Conservation (phyloP, 768 basidiomycete genomes). For the Boletales sp. region DNA sequence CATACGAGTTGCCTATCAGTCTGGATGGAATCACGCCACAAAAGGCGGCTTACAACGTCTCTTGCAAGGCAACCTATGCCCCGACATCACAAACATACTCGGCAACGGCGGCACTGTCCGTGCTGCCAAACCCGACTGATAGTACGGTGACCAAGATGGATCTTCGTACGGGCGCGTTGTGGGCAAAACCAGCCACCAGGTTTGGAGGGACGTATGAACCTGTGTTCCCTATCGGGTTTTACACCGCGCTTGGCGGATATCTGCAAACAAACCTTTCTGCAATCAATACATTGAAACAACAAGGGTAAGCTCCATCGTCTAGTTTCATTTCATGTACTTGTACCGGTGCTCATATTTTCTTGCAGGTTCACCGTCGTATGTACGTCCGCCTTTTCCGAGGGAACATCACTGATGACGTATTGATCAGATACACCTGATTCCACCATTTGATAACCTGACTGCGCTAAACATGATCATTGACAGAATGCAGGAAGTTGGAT, state of each 20-base stretch:
- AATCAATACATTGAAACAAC: slow-evolving; percentile 31
- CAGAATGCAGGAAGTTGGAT: slow-evolving; percentile 63
- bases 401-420: background rate
- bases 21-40: slow-evolving; percentile 44
- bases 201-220: slow-evolving; percentile 46
- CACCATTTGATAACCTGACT: slow-evolving; percentile 58
- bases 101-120: slow-evolving; percentile 43
- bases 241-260: slow-evolving; percentile 40
- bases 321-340: background rate
- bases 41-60: slow-evolving; percentile 26
- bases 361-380: slow-evolving; percentile 31
- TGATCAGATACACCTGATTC: slow-evolving; percentile 63
- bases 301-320: slow-evolving; percentile 18
- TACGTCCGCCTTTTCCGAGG: slow-evolving; percentile 12
- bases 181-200: slow-evolving; percentile 51
- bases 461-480: slow-evolving; percentile 58
- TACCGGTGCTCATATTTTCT: background rate
- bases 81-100: slow-evolving; percentile 43
- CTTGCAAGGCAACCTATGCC: slow-evolving; percentile 25
- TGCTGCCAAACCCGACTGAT: slow-evolving; percentile 47
- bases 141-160: slow-evolving; percentile 64
- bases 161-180: slow-evolving; percentile 51
- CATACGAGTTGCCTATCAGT: slow-evolving; percentile 46
- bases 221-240: slow-evolving; percentile 45
- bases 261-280: slow-evolving; percentile 17